Evolutionary conservation across 306 rosid species (phyloP).

Genomic region (Lathyrus sativus): DNA sequence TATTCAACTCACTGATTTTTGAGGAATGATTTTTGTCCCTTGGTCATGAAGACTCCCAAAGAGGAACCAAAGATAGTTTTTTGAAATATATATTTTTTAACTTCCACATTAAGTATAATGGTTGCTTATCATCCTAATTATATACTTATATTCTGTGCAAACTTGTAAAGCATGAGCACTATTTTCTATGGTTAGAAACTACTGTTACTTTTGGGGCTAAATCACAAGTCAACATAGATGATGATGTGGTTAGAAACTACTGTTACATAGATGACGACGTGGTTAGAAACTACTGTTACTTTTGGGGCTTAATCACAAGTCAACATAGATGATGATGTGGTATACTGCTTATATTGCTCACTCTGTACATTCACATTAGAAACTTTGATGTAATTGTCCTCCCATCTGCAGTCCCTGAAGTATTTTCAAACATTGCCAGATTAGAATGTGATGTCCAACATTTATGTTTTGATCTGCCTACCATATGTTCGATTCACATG

Average conservation of each 20-base stretch:
- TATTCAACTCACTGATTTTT: slow-evolving; percentile 12
- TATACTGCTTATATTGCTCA: slow-evolving; percentile 15
- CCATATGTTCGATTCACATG: slow-evolving; percentile 14
- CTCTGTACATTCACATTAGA: slow-evolving; percentile 21
- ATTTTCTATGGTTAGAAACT: slow-evolving; percentile 14
- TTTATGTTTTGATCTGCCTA: slow-evolving; percentile 29
- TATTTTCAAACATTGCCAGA: slow-evolving; percentile 15
- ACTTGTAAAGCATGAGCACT: slow-evolving; percentile 24
- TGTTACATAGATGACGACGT: no score
- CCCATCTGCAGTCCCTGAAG: slow-evolving; percentile 5
- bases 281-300: slow-evolving; percentile 21
- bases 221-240: neutral
- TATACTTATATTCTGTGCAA: slow-evolving; percentile 7
- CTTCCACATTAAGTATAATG: slow-evolving; percentile 1
- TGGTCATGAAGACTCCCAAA: neutral
- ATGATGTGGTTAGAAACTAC: neutral
- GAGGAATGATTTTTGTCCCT: slow-evolving; percentile 14
- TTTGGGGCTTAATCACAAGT: slow-evolving; percentile 1
- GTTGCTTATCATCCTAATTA: slow-evolving; percentile 3
- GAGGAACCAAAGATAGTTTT: slow-evolving; percentile 18
- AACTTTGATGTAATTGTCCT: neutral
- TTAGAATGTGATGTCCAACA: slow-evolving; percentile 31
- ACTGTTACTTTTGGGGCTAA: slow-evolving; percentile 9
- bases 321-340: slow-evolving; percentile 21
- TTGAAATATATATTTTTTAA: neutral